Evolutionary conservation across 2,329 filamentous ascomycete species (phyloP).

Genomic region (Beauveria australis): DNA sequence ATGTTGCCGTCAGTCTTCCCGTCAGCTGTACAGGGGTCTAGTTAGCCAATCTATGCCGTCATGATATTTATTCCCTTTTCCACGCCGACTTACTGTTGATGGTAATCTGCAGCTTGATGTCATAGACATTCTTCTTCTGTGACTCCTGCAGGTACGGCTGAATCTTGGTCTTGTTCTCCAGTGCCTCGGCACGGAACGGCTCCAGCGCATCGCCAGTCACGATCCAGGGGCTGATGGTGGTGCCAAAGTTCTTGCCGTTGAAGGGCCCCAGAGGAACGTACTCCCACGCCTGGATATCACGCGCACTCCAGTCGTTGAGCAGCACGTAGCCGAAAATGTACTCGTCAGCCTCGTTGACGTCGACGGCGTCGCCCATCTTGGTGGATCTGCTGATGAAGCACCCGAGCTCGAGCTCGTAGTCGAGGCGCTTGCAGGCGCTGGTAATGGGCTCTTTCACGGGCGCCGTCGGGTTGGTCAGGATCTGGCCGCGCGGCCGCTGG

Average conservation of each 20-base stretch:
- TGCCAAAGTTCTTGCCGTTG: slow-evolving; percentile 53
- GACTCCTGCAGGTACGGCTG: slow-evolving; percentile 48
- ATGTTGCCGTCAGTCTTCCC: slow-evolving; percentile 3
- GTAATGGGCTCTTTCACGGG: slow-evolving; percentile 49
- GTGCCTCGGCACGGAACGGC: slow-evolving; percentile 16
- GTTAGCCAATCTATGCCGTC: background rate
- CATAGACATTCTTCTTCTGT: slow-evolving; percentile 25
- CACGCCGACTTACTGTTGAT: slow-evolving; percentile 28
- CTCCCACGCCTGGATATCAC: slow-evolving; percentile 55
- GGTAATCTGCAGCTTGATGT: slow-evolving; percentile 31
- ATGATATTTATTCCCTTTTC: background rate
- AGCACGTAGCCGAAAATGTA: slow-evolving; percentile 63
- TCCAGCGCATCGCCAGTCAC: slow-evolving; percentile 50
- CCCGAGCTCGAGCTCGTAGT: slow-evolving; percentile 72
- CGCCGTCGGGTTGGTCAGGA: slow-evolving; percentile 42
- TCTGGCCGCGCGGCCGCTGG: slow-evolving; percentile 64
- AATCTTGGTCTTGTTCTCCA: slow-evolving; percentile 26
- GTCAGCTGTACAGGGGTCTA: slow-evolving; percentile 1
- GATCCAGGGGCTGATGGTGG: slow-evolving; percentile 54
- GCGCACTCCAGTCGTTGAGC: slow-evolving; percentile 56
- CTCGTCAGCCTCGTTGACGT: slow-evolving; percentile 58
- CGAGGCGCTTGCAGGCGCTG: slow-evolving; percentile 53
- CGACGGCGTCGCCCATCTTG: slow-evolving; percentile 56
- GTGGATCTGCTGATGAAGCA: slow-evolving; percentile 64
- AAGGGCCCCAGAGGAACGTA: slow-evolving; percentile 56